Evolutionary conservation across 106 monocot genomes (phyloP).

Genomic region (Acorus gramineus): DNA sequence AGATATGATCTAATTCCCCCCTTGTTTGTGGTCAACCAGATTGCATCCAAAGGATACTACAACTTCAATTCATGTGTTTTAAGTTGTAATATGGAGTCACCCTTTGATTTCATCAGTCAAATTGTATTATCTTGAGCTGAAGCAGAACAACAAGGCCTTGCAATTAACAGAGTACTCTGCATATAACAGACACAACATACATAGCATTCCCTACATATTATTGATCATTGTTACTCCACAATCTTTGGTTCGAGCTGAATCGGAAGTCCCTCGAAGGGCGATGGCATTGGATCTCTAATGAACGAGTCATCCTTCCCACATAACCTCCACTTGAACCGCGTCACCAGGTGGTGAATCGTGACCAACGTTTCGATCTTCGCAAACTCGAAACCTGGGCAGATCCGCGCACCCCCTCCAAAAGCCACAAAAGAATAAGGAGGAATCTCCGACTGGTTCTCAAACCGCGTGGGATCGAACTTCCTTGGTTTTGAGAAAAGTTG

Average conservation of each 20-base stretch:
- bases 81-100: too few relatives aligned
- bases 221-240: too few relatives aligned
- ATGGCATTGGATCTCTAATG: slow-evolving; percentile 28
- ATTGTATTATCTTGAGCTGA: too few relatives aligned
- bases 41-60: too few relatives aligned
- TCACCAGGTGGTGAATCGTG: slow-evolving; percentile 23
- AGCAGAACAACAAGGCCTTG: too few relatives aligned
- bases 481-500: slow-evolving; percentile 15
- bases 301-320: slow-evolving; percentile 18
- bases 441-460: slow-evolving; percentile 9
- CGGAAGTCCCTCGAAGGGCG: slow-evolving; percentile 23
- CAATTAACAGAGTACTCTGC: too few relatives aligned
- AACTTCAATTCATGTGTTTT: too few relatives aligned
- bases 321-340: slow-evolving; percentile 23
- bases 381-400: slow-evolving; percentile 30
- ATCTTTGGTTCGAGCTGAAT: slow-evolving; percentile 6
- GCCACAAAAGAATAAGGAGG: slow-evolving; percentile 23
- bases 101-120: too few relatives aligned
- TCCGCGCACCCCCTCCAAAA: slow-evolving; percentile 24
- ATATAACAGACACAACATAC: too few relatives aligned
- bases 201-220: too few relatives aligned
- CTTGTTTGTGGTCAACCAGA: too few relatives aligned
- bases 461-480: slow-evolving; percentile 18
- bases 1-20: too few relatives aligned
- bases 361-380: slow-evolving; percentile 26